Percentiles rank a stretch among this genome's conserved stretches.
Conservation (phyloP, 345 rosid genomes). For the Toxicodendron radicans region DNA sequence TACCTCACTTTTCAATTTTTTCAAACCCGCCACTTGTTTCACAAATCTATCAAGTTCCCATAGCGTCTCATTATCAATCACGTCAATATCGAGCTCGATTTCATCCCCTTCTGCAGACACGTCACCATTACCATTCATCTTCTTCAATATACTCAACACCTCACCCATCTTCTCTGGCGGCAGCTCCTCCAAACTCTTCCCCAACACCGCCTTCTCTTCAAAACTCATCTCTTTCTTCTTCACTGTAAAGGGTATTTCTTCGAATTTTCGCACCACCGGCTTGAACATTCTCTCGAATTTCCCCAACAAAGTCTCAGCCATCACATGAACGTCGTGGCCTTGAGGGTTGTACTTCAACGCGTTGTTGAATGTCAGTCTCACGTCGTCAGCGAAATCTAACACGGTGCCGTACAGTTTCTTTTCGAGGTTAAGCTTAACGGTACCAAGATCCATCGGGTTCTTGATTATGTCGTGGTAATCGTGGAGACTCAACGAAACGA, state of each 20-base stretch:
- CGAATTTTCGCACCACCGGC: not conserved
- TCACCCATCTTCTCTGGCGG: constrained; percentile 45
- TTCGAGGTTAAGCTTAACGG: constrained; percentile 38
- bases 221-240: constrained; percentile 43
- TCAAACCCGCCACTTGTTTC: not conserved
- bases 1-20: constrained; percentile 20
- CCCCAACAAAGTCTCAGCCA: constrained; percentile 39
- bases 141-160: constrained; percentile 34
- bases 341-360: constrained; percentile 52
- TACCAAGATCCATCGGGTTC: constrained; percentile 62
- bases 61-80: constrained; percentile 36
- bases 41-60: constrained; percentile 51
- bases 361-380: constrained; percentile 55
- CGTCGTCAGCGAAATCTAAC: constrained; percentile 46
- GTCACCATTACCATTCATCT: constrained; percentile 31
- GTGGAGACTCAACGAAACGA: constrained; percentile 32
- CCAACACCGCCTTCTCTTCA: constrained; percentile 43
- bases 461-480: constrained; percentile 49
- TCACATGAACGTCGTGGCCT: constrained; percentile 38
- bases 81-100: constrained; percentile 45
- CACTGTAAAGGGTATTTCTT: not conserved
- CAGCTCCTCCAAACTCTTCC: constrained; percentile 34
- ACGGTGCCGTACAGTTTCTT: constrained; percentile 32
- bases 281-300: constrained; percentile 35
- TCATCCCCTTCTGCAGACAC: constrained; percentile 34